A percentile compares a stretch with the other conserved stretches of the same genome.
Evolutionary conservation across 2,329 filamentous ascomycete species (phyloP).

Genomic region (Phialophora macrospora): DNA sequence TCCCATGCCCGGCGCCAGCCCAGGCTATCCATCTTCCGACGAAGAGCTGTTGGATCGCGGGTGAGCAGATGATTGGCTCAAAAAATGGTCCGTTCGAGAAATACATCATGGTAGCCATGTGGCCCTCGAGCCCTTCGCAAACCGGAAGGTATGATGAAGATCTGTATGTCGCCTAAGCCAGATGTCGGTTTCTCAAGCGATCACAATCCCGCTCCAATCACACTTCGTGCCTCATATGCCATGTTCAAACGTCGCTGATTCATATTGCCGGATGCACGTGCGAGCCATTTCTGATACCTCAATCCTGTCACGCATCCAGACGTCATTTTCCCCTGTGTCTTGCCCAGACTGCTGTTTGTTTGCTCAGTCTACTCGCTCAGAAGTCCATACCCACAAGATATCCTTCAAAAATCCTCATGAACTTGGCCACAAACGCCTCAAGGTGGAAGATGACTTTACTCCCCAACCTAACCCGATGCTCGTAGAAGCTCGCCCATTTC

Average conservation of each 20-base stretch:
- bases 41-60: neutral
- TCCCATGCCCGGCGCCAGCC: neutral
- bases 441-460: slow-evolving; percentile 97
- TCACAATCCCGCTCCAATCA: neutral
- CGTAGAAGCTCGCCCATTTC: slow-evolving; percentile 95
- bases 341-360: neutral
- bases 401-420: slow-evolving; percentile 95
- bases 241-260: neutral
- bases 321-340: neutral
- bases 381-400: slow-evolving; percentile 53
- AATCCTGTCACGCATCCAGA: neutral
- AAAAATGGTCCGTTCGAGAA: neutral
- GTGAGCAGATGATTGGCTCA: neutral
- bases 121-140: neutral
- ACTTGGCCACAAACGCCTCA: slow-evolving; percentile 97
- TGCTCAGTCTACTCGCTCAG: slow-evolving; percentile 1
- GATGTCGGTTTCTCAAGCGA: neutral
- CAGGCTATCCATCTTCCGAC: neutral
- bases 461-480: slow-evolving; percentile 89
- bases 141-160: neutral
- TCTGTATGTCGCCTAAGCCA: neutral
- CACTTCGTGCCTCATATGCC: neutral
- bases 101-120: neutral
- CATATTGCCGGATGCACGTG: neutral
- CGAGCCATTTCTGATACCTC: neutral